Percentiles rank a stretch among this genome's conserved stretches.
phyloP scores from a whole-genome alignment of 164 flowering plant genomes.

The Nelumbo lutea region DNA sequence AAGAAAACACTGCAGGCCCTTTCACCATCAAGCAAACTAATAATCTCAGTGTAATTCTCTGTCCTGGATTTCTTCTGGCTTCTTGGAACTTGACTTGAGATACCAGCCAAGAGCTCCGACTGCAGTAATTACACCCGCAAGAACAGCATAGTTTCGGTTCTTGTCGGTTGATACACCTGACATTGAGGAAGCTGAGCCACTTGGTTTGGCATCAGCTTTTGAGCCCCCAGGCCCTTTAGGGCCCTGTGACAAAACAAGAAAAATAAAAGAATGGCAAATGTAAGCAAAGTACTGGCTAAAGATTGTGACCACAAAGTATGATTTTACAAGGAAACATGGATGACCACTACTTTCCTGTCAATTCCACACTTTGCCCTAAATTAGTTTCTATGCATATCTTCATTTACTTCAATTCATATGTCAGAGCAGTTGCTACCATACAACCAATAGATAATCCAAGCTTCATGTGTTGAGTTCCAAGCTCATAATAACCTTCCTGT shows the following conservation, averaged over 20 bases:
- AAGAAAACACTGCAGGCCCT: slow-evolving; percentile 1
- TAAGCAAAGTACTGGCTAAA: too few species aligned
- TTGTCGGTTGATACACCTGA: slow-evolving; percentile 65
- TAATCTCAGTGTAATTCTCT: slow-evolving; percentile 18
- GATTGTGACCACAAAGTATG: too few species aligned
- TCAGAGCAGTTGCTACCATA: too few species aligned
- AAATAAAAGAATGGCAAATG: too few species aligned
- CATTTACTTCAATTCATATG: too few species aligned
- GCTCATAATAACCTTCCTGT: too few species aligned
- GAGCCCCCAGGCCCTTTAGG: slow-evolving; percentile 43
- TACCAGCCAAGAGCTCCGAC: slow-evolving; percentile 74
- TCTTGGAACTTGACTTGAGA: slow-evolving; percentile 44
- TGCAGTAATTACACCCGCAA: slow-evolving; percentile 53
- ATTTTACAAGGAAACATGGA: too few species aligned
- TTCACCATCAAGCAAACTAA: slow-evolving; percentile 3
- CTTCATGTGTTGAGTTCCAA: too few species aligned
- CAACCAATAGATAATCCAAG: too few species aligned
- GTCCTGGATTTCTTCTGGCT: slow-evolving; percentile 62
- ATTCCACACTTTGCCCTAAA: too few species aligned
- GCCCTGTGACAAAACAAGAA: slow-evolving; percentile 39
- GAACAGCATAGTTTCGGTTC: slow-evolving; percentile 71
- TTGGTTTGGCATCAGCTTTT: slow-evolving; percentile 40
- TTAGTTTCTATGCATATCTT: too few species aligned
- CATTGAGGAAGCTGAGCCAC: slow-evolving; percentile 39
- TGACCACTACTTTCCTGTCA: too few species aligned